Percentiles rank a stretch among this genome's conserved stretches.
Conservation (phyloP, 179 eudicot genomes). For the Silene noctiflora region DNA sequence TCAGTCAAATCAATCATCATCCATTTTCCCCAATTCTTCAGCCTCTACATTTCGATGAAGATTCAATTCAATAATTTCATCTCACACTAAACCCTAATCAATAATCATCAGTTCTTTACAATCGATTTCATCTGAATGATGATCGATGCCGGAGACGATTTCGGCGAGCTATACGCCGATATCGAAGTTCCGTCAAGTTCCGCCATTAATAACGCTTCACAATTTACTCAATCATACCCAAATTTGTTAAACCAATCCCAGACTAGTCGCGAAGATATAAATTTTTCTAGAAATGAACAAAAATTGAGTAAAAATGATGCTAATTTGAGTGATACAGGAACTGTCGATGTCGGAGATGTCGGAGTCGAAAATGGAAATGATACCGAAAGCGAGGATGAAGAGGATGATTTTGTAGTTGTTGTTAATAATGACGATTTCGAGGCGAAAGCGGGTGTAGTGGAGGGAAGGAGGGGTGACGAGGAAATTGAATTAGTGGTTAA, state of each 20-base stretch:
- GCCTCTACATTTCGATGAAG: background rate
- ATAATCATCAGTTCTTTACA: background rate
- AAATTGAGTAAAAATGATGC: background rate
- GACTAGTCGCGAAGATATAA: background rate
- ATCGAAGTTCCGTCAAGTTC: slow-evolving; percentile 45
- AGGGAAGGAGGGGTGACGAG: background rate
- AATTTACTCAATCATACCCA: background rate
- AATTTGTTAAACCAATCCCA: background rate
- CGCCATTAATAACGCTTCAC: slow-evolving; percentile 30
- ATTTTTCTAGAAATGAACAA: background rate
- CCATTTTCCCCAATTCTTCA: background rate
- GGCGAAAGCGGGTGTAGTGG: slow-evolving; percentile 9
- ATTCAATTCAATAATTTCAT: background rate
- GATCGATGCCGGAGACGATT: slow-evolving; percentile 52
- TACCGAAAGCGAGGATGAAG: slow-evolving; percentile 33
- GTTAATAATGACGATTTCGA: slow-evolving; percentile 37
- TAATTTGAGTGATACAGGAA: background rate
- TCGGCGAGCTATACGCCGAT: slow-evolving; percentile 67
- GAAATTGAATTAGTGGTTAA: slow-evolving; percentile 9
- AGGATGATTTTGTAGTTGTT: slow-evolving; percentile 49
- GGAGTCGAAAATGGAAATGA: slow-evolving; percentile 23
- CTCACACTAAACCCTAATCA: background rate
- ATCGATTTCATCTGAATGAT: slow-evolving; percentile 19
- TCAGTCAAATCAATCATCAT: background rate
- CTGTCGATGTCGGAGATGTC: background rate